Percentiles rank a stretch among this genome's conserved stretches.
These are phyloP conservation scores for Botryotinia convoluta DNA, from an alignment of 2,329 filamentous ascomycete genomes.

Conservation along the genomic window DNA sequence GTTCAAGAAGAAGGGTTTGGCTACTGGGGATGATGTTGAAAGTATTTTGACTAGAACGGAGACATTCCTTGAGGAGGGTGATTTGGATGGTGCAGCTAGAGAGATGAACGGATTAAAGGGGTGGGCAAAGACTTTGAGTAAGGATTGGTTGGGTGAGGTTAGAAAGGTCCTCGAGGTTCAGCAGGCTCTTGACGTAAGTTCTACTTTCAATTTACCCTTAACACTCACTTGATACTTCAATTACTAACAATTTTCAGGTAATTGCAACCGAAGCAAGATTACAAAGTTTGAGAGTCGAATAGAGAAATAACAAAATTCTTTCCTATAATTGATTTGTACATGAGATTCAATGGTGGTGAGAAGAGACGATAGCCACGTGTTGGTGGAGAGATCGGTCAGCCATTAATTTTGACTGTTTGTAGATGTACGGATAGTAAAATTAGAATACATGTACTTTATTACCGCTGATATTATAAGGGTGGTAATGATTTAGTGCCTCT, in stretches of 20 bases:
- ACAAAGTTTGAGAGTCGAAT: constrained; percentile 83
- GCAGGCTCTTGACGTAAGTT: constrained; percentile 89
- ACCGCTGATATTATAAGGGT: not conserved
- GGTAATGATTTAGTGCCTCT: not conserved
- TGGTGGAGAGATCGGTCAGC: not conserved
- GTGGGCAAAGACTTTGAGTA: constrained; percentile 92
- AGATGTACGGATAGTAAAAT: constrained; percentile 17
- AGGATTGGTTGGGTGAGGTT: constrained; percentile 90
- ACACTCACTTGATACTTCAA: not conserved
- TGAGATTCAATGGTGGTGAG: not conserved
- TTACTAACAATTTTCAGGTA: constrained; percentile 52
- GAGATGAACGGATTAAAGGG: constrained; percentile 93
- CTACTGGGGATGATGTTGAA: constrained; percentile 86
- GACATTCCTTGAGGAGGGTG: constrained; percentile 85
- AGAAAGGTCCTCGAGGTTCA: constrained; percentile 90
- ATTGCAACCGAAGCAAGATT: constrained; percentile 88
- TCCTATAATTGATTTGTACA: constrained; percentile 32
- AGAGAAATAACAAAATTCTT: constrained; percentile 32
- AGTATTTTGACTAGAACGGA: constrained; percentile 88
- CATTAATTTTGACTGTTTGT: constrained; percentile 12
- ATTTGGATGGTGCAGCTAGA: constrained; percentile 84
- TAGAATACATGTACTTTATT: constrained; percentile 14
- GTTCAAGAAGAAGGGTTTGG: constrained; percentile 89
- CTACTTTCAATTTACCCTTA: constrained; percentile 8
- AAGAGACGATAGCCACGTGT: not conserved